These are phyloP conservation scores for Stephania japonica DNA, from an alignment of 164 flowering plant genomes.

Conservation along the genomic window DNA sequence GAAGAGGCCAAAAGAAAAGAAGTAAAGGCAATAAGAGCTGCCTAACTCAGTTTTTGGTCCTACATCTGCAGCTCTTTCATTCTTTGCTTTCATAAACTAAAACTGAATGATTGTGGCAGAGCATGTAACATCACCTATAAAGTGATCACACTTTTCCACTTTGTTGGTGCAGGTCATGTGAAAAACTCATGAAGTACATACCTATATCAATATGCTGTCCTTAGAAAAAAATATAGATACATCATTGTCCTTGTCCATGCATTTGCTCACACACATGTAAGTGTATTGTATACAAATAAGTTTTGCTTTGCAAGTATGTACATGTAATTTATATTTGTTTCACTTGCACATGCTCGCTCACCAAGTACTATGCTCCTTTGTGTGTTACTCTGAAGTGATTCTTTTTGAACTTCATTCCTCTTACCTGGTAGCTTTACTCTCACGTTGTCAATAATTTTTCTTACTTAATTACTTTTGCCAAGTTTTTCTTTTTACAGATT, in stretches of 20 bases:
- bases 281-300: too few relatives aligned
- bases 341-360: neutral
- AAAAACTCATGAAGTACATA: neutral
- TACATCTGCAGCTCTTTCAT: neutral
- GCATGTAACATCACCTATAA: slow-evolving; percentile 20
- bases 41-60: neutral
- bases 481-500: neutral
- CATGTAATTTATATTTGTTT: neutral
- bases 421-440: neutral
- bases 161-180: slow-evolving; percentile 17
- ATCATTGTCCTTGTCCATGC: neutral
- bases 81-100: neutral
- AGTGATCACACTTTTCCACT: slow-evolving; percentile 2
- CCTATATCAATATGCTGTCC: neutral
- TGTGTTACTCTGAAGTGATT: too few relatives aligned
- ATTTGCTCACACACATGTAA: neutral
- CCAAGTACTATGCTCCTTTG: neutral
- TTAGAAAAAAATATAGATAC: neutral
- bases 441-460: too few relatives aligned
- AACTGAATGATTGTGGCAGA: slow-evolving; percentile 6
- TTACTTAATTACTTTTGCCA: too few relatives aligned
- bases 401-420: neutral
- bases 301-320: neutral
- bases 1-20: neutral
- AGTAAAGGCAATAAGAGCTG: neutral